Conservation (phyloP, 345 rosid genomes). For the Pistacia integerrima region DNA sequence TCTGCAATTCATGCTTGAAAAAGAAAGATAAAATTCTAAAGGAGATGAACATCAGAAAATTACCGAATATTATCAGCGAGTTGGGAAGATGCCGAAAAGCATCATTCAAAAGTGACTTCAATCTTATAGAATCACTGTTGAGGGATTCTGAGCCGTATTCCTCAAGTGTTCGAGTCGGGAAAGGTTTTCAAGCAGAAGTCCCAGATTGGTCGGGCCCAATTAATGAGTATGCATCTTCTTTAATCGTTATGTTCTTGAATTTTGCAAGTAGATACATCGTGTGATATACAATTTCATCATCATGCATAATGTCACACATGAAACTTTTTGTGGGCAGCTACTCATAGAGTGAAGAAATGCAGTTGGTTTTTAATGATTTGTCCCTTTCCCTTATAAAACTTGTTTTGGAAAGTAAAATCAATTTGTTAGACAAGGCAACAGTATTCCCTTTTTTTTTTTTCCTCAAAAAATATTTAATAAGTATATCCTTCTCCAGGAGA, state of each 20-base stretch:
- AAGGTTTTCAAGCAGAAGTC: conserved; percentile 87
- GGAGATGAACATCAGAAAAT: conserved; percentile 31
- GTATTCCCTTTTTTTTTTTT: no score
- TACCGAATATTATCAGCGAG: conserved; percentile 37
- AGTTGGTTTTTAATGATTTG: background rate
- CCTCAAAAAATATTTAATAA: no score
- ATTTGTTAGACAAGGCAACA: background rate
- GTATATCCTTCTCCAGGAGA: background rate
- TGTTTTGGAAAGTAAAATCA: background rate
- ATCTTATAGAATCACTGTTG: conserved; percentile 52
- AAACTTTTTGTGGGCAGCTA: background rate
- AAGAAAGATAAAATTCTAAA: conserved; percentile 43
- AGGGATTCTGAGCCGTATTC: conserved; percentile 54
- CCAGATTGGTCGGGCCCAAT: conserved; percentile 82
- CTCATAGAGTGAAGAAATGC: background rate
- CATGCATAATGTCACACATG: background rate
- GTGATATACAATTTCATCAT: background rate
- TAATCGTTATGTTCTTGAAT: conserved; percentile 20
- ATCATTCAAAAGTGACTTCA: conserved; percentile 34
- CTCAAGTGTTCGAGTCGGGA: conserved; percentile 64
- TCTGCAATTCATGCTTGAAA: conserved; percentile 70
- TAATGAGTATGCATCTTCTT: conserved; percentile 45
- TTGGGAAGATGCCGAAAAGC: conserved; percentile 35
- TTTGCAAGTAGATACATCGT: background rate
- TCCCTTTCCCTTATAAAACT: background rate